Evolutionary conservation across 352 stramenopile genomes (phyloP).

Genomic region (Pythium insidiosum): DNA sequence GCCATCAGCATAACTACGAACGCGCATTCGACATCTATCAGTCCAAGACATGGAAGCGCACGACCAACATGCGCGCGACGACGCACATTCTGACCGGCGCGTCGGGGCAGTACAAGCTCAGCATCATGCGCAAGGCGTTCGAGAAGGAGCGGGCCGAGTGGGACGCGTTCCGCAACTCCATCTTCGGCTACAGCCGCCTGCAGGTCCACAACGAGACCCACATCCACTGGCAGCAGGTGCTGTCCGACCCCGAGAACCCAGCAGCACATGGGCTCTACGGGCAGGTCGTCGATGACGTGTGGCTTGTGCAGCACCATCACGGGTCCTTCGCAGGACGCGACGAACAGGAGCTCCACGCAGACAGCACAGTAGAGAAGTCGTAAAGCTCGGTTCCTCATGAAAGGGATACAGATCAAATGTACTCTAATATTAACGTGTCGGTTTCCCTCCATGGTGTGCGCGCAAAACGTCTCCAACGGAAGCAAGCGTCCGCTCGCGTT

Average conservation of each 20-base stretch:
- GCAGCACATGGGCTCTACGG: constrained; percentile 66
- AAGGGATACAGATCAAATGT: too few species aligned
- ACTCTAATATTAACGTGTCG: too few species aligned
- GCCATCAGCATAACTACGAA: constrained; percentile 90
- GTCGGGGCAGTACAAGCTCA: constrained; percentile 77
- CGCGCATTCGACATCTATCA: constrained; percentile 79
- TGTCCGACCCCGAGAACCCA: constrained; percentile 74
- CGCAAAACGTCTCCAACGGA: too few species aligned
- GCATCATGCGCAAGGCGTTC: constrained; percentile 73
- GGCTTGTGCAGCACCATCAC: constrained; percentile 84
- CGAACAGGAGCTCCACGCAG: constrained; percentile 1
- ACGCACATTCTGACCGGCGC: constrained; percentile 87
- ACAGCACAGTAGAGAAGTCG: too few species aligned
- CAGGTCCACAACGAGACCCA: constrained; percentile 83
- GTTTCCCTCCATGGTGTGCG: too few species aligned
- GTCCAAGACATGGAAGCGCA: constrained; percentile 44
- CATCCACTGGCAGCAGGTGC: constrained; percentile 83
- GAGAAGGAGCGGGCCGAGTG: constrained; percentile 49
- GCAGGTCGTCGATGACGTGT: constrained; percentile 83
- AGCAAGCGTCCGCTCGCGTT: too few species aligned
- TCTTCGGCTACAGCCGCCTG: constrained; percentile 84
- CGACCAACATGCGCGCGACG: constrained; percentile 77
- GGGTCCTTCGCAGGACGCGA: constrained; percentile 64
- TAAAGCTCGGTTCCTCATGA: too few species aligned
- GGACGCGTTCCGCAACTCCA: constrained; percentile 81